Evolutionary conservation across 257 asterid species (phyloP), one percentile per base, ranked within the genome.

Genomic region (Plantago major): DNA sequence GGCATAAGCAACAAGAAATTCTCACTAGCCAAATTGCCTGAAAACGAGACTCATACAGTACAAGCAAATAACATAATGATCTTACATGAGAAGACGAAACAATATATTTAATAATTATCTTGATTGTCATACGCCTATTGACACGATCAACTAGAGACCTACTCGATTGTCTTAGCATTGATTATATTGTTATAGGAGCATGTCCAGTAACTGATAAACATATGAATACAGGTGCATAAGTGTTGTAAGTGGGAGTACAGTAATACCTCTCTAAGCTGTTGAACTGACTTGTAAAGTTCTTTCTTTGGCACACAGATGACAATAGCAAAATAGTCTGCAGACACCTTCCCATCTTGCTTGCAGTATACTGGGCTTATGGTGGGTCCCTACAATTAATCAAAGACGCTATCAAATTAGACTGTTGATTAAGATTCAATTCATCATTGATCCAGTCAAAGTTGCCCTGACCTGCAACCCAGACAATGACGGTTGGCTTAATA

Each of bases 291-390:
- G 88, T 93, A 93, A 61, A 93, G 87, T 22, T 76, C 92, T 66
- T 89, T 81, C 80, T 89, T 85, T 38, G 97, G 99, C 56, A 89
- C 95, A 55, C 99, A 93, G 47, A 93, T 83, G 55, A 89, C 97
- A 45, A 93, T 72, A 45, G 99, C 99, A 71, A 73, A 93, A 71
- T 85, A 89, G 73, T 87, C 92, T 46, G 85, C 68, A 10, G 66
- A 50, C 44, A 76, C 90, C 65, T 56, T 64, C 44, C 95, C 96
- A n/a, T 79, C 81, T 3, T 77, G 76, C 75, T 83, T 82, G 81
- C 84, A 68, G 44, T 81, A 89, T 52, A 93, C 99, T 33, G 97
- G 94, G 79, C 92, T 85, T 54, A 93, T 62, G 30, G 99, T 93
- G 54, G 99, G 99, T 75, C 99, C 99, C 99, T 89, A 73, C 70